Evolutionary conservation across 108 stramenopile species (phyloP), one percentile per base, ranked within the genome.

Genomic region (Pseudonitzschia multiseries): DNA sequence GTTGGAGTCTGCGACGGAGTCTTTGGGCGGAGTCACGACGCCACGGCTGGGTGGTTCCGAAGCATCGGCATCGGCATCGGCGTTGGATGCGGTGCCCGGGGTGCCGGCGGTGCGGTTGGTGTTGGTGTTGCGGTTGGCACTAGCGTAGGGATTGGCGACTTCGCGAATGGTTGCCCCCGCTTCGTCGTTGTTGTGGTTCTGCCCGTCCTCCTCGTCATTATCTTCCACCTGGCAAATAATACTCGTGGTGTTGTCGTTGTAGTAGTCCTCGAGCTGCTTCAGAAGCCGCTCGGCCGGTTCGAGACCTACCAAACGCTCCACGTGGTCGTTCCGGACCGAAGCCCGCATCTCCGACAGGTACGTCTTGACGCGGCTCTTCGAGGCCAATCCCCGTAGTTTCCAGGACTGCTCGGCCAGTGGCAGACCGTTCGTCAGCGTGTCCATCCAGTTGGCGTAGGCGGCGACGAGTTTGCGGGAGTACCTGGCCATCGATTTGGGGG

Each of bases 271-370:
- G 62, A 93, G 74, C 76, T 93, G 89, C 33, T 67, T 52, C 66
- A 93, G 54, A 50, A 91, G 61, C 21, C 53, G 43, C 24, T 79
- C 72, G 0, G 86, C 79, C 70, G 75, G 79, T 74, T 88, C 89
- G 10, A 56, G 66, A 29, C 89, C 88, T 69, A 77, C 86, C 46
- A 88, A 54, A 6, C 69, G 72, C 54, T 86, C 86, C 46, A 93
- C 75, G 66, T 89, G 83, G 21, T 83, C 79, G 57, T 78, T 75
- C 13, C 87, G 85, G 36, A 87, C 76, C 33, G 84, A 78, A 73
- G 86, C 67, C 10, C 92, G 68, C 89, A 91, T 91, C 0, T 76
- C 29, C 28, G 81, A 57, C 36, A 93, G 68, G 61, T 75, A 84
- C 26, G 70, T 71, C 71, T 87, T 87, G 46, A 93, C 78, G 41